These are phyloP conservation scores for Exophiala sideris DNA, from an alignment of 2,329 filamentous ascomycete species.

Conservation along the genomic window DNA sequence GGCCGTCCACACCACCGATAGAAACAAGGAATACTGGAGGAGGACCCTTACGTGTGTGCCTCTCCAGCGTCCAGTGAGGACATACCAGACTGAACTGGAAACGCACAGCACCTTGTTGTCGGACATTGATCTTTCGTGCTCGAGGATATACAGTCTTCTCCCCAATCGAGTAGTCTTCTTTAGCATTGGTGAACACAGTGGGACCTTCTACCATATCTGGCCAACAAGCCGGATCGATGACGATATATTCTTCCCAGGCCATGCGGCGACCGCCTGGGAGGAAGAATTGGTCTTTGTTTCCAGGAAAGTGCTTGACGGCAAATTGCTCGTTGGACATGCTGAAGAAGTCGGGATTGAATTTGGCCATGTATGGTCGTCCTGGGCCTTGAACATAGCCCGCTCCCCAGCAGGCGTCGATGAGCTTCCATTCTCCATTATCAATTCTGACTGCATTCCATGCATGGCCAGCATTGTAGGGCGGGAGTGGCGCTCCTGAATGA, in stretches of 20 bases:
- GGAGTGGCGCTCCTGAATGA: conserved; percentile 61
- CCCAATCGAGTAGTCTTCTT: conserved; percentile 51
- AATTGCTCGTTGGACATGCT: conserved; percentile 73
- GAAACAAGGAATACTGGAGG: conserved; percentile 68
- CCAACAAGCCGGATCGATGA: conserved; percentile 53
- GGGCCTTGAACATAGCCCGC: conserved; percentile 64
- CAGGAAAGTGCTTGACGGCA: conserved; percentile 74
- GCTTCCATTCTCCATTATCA: conserved; percentile 83
- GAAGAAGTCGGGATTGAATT: conserved; percentile 63
- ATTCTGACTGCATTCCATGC: conserved; percentile 93
- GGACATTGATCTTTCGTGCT: conserved; percentile 58
- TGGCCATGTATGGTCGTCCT: conserved; percentile 60
- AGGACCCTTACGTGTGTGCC: conserved; percentile 60
- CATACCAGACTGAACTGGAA: conserved; percentile 81
- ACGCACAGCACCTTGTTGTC: conserved; percentile 57
- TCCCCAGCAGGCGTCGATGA: conserved; percentile 91
- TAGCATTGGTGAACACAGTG: conserved; percentile 46
- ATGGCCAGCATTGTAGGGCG: conserved; percentile 64
- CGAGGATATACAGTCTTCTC: conserved; percentile 61
- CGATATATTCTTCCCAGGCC: conserved; percentile 78
- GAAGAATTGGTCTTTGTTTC: conserved; percentile 66
- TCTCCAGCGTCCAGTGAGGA: conserved; percentile 73
- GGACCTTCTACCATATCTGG: conserved; percentile 43
- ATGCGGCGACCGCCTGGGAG: conserved; percentile 65
- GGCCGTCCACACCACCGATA: conserved; percentile 64